phyloP scores from a whole-genome alignment of 78 protist species.

The Dictyostelium brefeldianum region DNA sequence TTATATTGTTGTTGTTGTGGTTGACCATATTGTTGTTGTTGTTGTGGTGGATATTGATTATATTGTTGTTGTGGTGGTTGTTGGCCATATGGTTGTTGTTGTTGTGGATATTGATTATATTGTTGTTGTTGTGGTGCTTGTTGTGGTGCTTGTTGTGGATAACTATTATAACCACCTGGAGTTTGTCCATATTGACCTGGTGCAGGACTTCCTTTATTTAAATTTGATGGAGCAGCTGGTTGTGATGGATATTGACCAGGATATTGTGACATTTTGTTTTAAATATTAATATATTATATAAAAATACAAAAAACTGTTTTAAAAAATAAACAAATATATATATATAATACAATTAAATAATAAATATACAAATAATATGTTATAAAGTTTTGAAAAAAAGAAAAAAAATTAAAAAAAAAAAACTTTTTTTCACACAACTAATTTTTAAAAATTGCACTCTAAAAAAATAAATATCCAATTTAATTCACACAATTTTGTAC shows the following conservation, averaged over 20 bases:
- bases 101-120: slow-evolving; percentile 30
- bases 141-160: slow-evolving; percentile 41
- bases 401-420: too few relatives aligned
- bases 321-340: too few relatives aligned
- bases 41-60: neutral
- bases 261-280: slow-evolving; percentile 32
- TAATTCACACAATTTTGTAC: too few relatives aligned
- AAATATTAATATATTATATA: too few relatives aligned
- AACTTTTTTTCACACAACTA: too few relatives aligned
- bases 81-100: neutral
- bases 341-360: too few relatives aligned
- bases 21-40: slow-evolving; percentile 25
- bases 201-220: neutral
- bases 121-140: slow-evolving; percentile 7
- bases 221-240: neutral
- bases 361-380: too few relatives aligned
- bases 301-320: too few relatives aligned
- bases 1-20: slow-evolving; percentile 41
- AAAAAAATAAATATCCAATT: too few relatives aligned
- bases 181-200: slow-evolving; percentile 65
- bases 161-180: neutral
- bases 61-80: slow-evolving; percentile 5
- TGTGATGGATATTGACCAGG: slow-evolving; percentile 62
- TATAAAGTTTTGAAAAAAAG: too few relatives aligned
- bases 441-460: too few relatives aligned